Base-by-base conservation (phyloP, 345 rosid genomes). In the Schrenkiella parvula region DNA sequence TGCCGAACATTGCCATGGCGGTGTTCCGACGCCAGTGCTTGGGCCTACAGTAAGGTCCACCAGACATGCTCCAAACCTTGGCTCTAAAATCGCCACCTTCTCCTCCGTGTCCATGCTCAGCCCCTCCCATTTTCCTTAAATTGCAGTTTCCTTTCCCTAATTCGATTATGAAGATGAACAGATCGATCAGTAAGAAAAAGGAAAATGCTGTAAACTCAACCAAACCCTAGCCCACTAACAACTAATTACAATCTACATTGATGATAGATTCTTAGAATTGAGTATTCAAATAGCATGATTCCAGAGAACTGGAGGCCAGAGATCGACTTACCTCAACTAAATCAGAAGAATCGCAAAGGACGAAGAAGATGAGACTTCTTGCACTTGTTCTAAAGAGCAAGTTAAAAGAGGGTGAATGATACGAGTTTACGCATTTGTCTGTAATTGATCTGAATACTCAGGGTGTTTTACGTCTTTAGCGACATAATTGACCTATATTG, bases 11-110 rank as follows among this genome's bases (percentile, higher is more conserved):
- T 64, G 98, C 98, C 44, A 95, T 68, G 83, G 99, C 99, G 4
- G 99, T 95, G 78, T 95, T 95, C 67, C 99, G 93, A 68, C 81
- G 82, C 99, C 99, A 95, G 84, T 95, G 96, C 74, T 91, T 92
- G 26, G 98, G 99, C 63, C 98, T 78, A 85, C 99, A 91, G 79
- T 95, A 34, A 17, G 99, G 96, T 15, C 99, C 99, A 29, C 99
- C 99, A 46, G 83, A 5, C 97, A 92, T 88, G 74, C 87, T 91
- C 99, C 98, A 95, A 8, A 95, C 99, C 77, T 95, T 95, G 41
- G 64, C 70, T 84, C 99, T 86, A 81, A 95, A 95, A 70, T 95
- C 97, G 29, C 87, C 91, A 29, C 83, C 86, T 57, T 82, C 96
- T 69, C 83, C 95, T 29, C 91, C 93, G 62, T 86, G 92, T 59